Evolutionary conservation across 441 rosid genomes (phyloP), one percentile per base, ranked within the genome.

Genomic region (Bruguiera hainesii): DNA sequence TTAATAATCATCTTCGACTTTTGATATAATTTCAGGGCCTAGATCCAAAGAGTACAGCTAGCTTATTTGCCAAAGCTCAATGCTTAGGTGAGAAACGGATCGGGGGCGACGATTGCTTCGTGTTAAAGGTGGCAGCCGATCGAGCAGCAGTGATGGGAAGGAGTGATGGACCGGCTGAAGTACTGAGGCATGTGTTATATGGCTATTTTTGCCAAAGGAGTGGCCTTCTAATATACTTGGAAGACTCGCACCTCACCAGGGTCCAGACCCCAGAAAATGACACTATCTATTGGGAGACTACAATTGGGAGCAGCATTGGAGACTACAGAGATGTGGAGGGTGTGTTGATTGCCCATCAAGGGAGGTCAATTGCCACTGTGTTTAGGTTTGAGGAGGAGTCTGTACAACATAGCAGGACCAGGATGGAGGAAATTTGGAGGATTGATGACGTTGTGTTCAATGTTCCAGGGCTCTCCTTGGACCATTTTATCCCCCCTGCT

Each of bases 241-340:
- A 93, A 63, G 98, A 93, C 72, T 93, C 98, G 0, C 96, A 93
- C 58, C 85, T 93, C 46, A 88, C 91, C 5, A 80, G 98, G 26
- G 98, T 90, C 2, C 80, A 70, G 25, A 85, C 89, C 49, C 83
- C 84, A 23, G 84, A 83, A 8, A 79, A 84, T 29, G 86, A 79
- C 19, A 76, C 78, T 1, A 83, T 91, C 58, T 90, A 90, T 66
- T 93, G 97, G 98, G 98, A 93, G 71, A 93, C 97, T 1, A 93
- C 95, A 0, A 93, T 90, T 21, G 96, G 97, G 53, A 90, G 91
- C 35, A 85, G 91, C 79, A 84, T 93, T 18, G 91, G 83, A 7
- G 98, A 90, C 60, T 93, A 93, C 37, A 81, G 90, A n/a, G 96
- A 90, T 57, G 90, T 93, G 2, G 97, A 93, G 16, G 98, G 98